phyloP scores from a whole-genome alignment of 2,329 filamentous ascomycete species.

The Hypoxylon sp. region DNA sequence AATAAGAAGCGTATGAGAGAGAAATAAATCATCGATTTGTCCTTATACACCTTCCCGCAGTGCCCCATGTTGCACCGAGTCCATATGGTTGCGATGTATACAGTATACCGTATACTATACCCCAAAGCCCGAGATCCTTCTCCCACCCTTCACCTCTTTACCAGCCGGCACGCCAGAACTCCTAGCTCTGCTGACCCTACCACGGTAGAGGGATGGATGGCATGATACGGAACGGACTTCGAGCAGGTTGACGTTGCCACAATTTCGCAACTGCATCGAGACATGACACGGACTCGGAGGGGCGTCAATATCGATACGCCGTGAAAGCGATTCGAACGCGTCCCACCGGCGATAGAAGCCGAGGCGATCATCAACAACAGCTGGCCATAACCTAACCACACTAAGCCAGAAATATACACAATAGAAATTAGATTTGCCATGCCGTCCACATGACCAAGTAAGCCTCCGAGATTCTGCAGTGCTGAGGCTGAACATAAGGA shows the following conservation, averaged over 20 bases:
- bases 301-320: slow-evolving; percentile 6
- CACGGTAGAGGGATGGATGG: slow-evolving; percentile 11
- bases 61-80: slow-evolving; percentile 16
- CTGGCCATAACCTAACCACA: slow-evolving; percentile 12
- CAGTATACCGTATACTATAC: slow-evolving; percentile 1
- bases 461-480: slow-evolving; percentile 36
- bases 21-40: slow-evolving; percentile 21
- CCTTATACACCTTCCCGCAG: slow-evolving; percentile 22
- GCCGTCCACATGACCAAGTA: slow-evolving; percentile 36
- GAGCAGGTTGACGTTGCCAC: slow-evolving; percentile 1
- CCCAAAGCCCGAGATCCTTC: slow-evolving; percentile 3
- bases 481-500: slow-evolving; percentile 41
- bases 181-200: slow-evolving; percentile 13
- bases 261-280: slow-evolving; percentile 12
- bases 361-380: neutral
- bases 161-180: slow-evolving; percentile 21
- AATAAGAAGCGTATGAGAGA: slow-evolving; percentile 8
- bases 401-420: slow-evolving; percentile 45
- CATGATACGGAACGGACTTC: slow-evolving; percentile 8
- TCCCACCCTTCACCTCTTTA: slow-evolving; percentile 7
- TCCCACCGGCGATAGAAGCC: neutral
- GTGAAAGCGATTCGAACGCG: slow-evolving; percentile 11
- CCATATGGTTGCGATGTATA: slow-evolving; percentile 12
- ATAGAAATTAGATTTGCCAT: slow-evolving; percentile 47
- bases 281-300: slow-evolving; percentile 15